Evolutionary conservation across 176 grass and related monocot genomes (phyloP).

Genomic region (Eragrostis curvula): DNA sequence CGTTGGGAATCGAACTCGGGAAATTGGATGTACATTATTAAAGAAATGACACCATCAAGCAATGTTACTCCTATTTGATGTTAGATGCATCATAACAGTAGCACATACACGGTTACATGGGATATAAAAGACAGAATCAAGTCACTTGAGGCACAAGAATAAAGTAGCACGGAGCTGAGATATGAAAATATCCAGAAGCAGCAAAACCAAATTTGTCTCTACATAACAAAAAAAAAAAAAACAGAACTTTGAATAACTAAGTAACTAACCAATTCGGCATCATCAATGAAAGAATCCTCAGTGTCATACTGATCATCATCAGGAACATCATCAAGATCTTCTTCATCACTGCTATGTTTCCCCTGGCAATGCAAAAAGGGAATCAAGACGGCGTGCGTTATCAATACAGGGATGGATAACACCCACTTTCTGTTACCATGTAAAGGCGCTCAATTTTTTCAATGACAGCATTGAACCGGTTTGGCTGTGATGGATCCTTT

Average conservation of each 20-base stretch:
- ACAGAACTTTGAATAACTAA: constrained; percentile 48
- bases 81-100: constrained; percentile 22
- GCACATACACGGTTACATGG: not conserved
- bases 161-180: not conserved
- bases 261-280: constrained; percentile 87
- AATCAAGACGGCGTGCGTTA: constrained; percentile 31
- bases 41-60: constrained; percentile 1
- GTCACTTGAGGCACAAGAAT: not conserved
- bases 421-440: constrained; percentile 62
- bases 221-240: constrained; percentile 6
- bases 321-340: constrained; percentile 81
- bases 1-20: too few relatives aligned
- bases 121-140: not conserved
- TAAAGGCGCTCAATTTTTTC: constrained; percentile 99
- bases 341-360: constrained; percentile 98
- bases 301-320: constrained; percentile 99
- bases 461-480: constrained; percentile 95
- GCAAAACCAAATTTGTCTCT: not conserved
- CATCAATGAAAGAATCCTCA: constrained; percentile 99
- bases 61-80: constrained; percentile 31
- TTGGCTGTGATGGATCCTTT: constrained; percentile 69
- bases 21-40: not conserved
- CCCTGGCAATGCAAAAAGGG: constrained; percentile 56
- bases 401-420: constrained; percentile 9
- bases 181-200: constrained; percentile 28